Evolutionary conservation across 2,329 filamentous ascomycete genomes (phyloP).

Genomic region (Beauveria asiatica): DNA sequence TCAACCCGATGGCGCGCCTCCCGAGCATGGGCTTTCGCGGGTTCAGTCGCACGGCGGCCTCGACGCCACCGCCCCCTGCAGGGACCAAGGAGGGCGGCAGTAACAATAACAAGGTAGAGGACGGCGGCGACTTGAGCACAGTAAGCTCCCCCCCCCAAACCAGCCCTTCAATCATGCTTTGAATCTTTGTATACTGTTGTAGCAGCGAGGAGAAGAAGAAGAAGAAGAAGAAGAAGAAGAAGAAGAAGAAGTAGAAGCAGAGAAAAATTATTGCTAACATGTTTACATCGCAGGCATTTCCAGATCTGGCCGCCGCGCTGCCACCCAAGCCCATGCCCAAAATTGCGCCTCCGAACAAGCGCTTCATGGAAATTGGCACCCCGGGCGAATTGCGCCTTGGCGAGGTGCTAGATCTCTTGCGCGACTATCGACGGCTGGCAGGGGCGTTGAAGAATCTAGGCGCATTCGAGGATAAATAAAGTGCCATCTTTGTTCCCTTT

Average conservation of each 20-base stretch:
- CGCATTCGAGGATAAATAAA: conserved; percentile 42
- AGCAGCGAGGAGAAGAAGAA: not conserved
- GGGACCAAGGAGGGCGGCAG: conserved; percentile 23
- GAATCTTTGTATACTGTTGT: too few species aligned
- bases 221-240: not conserved
- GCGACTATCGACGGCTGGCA: conserved; percentile 67
- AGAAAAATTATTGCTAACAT: not conserved
- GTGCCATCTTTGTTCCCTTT: not conserved
- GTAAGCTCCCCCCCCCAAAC: conserved; percentile 31
- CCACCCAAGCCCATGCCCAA: conserved; percentile 47
- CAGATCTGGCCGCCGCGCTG: conserved; percentile 46
- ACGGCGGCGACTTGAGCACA: conserved; percentile 49
- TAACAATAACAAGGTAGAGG: conserved; percentile 30
- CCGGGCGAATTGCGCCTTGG: conserved; percentile 61
- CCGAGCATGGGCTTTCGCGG: conserved; percentile 65
- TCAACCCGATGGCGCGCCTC: conserved; percentile 77
- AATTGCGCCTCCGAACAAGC: conserved; percentile 58
- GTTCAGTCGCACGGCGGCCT: conserved; percentile 50
- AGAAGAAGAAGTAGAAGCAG: not conserved
- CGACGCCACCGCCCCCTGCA: conserved; percentile 17
- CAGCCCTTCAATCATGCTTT: too few species aligned
- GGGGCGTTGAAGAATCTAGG: conserved; percentile 53
- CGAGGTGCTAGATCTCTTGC: conserved; percentile 64
- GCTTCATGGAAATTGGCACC: conserved; percentile 64
- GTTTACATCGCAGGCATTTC: conserved; percentile 42